phyloP scores from a whole-genome alignment of 202 grass and related monocot species.

The Setaria viridis region DNA sequence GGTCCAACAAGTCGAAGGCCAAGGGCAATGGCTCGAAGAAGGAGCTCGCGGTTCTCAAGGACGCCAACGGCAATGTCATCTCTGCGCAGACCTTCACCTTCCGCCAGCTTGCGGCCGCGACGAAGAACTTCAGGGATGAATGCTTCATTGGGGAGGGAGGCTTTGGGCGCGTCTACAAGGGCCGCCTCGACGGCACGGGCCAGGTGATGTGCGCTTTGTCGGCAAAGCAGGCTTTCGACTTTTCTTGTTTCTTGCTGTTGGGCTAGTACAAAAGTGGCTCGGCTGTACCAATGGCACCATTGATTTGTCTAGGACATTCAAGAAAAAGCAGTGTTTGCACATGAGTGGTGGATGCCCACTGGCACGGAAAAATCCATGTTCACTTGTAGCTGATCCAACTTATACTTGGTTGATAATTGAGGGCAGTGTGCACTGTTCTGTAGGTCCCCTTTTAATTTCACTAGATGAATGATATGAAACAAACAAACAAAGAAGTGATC shows the following conservation, averaged over 20 bases:
- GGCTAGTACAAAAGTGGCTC: slow-evolving; percentile 39
- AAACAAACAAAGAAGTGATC: slow-evolving; percentile 37
- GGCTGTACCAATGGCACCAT: slow-evolving; percentile 37
- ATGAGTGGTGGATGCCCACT: slow-evolving; percentile 55
- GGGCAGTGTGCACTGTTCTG: slow-evolving; percentile 7
- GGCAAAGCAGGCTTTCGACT: slow-evolving; percentile 5
- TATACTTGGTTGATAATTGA: slow-evolving; percentile 28
- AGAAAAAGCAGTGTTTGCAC: slow-evolving; percentile 46
- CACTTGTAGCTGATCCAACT: slow-evolving; percentile 47
- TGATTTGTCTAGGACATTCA: slow-evolving; percentile 52
- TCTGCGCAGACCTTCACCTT: slow-evolving; percentile 90
- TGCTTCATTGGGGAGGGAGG: slow-evolving; percentile 94
- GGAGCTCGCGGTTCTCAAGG: slow-evolving; percentile 58
- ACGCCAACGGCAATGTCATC: slow-evolving; percentile 51
- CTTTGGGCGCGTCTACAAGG: slow-evolving; percentile 91
- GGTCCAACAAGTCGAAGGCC: slow-evolving; percentile 39
- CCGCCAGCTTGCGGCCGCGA: slow-evolving; percentile 76
- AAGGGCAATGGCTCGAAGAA: slow-evolving; percentile 55
- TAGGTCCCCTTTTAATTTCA: slow-evolving; percentile 32
- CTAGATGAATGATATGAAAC: slow-evolving; percentile 40
- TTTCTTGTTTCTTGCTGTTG: slow-evolving; percentile 52
- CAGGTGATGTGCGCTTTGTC: slow-evolving; percentile 61
- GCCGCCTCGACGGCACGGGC: slow-evolving; percentile 77
- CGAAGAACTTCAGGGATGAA: slow-evolving; percentile 91
- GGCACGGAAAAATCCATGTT: slow-evolving; percentile 38